A percentile compares a stretch with the other conserved stretches of the same genome.
Conservation (phyloP, 2,329 filamentous ascomycete species). For the Neopestalotiopsis rosae region DNA sequence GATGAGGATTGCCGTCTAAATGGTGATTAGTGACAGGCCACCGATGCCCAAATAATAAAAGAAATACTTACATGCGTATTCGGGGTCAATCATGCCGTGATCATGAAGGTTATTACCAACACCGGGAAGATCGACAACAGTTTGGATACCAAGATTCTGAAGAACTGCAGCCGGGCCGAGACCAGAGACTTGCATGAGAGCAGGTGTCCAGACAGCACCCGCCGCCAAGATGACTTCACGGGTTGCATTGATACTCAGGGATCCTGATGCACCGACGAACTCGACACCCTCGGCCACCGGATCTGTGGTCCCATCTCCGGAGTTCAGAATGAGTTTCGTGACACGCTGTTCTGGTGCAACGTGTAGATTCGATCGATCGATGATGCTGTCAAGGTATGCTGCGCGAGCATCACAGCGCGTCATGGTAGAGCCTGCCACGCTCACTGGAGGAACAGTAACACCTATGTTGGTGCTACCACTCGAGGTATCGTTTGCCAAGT, state of each 20-base stretch:
- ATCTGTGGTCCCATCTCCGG: neutral
- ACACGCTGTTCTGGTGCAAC: conserved; percentile 8
- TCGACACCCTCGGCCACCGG: conserved; percentile 8
- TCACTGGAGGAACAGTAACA: conserved; percentile 7
- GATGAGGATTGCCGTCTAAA: conserved; percentile 15
- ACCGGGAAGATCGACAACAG: conserved; percentile 49
- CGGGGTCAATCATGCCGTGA: conserved; percentile 36
- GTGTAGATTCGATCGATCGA: conserved; percentile 12
- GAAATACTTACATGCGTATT: conserved; percentile 26
- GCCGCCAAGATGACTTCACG: conserved; percentile 50
- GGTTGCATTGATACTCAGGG: conserved; percentile 42
- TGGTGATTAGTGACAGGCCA: neutral
- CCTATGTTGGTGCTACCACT: conserved; percentile 4
- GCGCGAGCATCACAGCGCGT: conserved; percentile 13
- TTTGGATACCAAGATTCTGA: conserved; percentile 41
- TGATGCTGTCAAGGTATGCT: conserved; percentile 8
- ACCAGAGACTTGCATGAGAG: conserved; percentile 56
- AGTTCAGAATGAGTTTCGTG: conserved; percentile 7
- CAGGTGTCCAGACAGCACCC: conserved; percentile 46
- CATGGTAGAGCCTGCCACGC: neutral
- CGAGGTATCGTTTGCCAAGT: conserved; percentile 12
- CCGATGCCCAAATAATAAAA: neutral
- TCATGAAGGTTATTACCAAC: conserved; percentile 55
- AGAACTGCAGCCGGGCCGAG: conserved; percentile 47
- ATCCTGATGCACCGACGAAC: neutral